These are phyloP conservation scores for Kwoniella sp. DNA, from an alignment of 768 basidiomycete genomes.

Conservation along the genomic window DNA sequence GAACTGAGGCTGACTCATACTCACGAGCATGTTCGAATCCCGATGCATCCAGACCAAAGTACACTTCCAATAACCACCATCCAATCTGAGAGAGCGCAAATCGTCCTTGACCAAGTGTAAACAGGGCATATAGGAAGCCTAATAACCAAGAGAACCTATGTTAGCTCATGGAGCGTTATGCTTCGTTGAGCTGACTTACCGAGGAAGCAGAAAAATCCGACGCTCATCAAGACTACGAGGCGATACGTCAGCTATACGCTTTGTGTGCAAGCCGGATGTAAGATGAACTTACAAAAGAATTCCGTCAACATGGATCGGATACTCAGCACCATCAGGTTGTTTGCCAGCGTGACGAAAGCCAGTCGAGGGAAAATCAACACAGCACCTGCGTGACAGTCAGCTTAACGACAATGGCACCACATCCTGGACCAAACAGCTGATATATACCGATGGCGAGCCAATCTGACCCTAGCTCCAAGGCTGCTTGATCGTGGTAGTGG, in stretches of 20 bases:
- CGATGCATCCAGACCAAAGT: slow-evolving; percentile 90
- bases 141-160: too few species aligned
- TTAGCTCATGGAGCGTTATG: background rate
- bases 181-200: slow-evolving; percentile 49
- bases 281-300: slow-evolving; percentile 60
- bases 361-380: slow-evolving; percentile 87
- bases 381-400: slow-evolving; percentile 58
- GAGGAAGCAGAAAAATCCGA: slow-evolving; percentile 64
- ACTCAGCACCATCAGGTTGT: slow-evolving; percentile 60
- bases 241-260: slow-evolving; percentile 5
- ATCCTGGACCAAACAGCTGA: background rate
- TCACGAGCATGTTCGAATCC: slow-evolving; percentile 81
- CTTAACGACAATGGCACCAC: slow-evolving; percentile 4
- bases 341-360: slow-evolving; percentile 84
- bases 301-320: slow-evolving; percentile 88
- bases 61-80: slow-evolving; percentile 88
- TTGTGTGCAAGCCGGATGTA: too few species aligned
- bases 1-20: too few species aligned
- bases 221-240: slow-evolving; percentile 49
- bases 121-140: slow-evolving; percentile 85
- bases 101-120: slow-evolving; percentile 70
- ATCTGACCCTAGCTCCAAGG: slow-evolving; percentile 72
- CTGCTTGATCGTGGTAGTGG: slow-evolving; percentile 67
- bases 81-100: slow-evolving; percentile 65
- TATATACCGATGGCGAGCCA: slow-evolving; percentile 72